These are phyloP conservation scores for Ambrosia trifida DNA, from an alignment of 129 eudicot genomes.

Conservation along the genomic window DNA sequence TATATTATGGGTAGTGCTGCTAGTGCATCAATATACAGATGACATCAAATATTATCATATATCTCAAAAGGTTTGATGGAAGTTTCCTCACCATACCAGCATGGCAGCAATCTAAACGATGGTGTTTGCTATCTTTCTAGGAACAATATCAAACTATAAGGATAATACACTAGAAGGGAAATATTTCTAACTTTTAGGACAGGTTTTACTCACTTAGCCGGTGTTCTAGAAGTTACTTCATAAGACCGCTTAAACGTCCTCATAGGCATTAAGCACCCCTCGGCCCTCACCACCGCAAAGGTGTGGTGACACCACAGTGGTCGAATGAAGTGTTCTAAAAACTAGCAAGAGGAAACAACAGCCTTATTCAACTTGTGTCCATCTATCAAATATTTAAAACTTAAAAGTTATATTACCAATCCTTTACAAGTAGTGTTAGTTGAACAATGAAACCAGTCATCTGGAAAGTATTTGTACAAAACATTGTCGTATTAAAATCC, in stretches of 20 bases:
- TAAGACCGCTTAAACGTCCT: background rate
- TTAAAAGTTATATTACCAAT: background rate
- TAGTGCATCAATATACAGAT: background rate
- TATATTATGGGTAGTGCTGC: too few relatives aligned
- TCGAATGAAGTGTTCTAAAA: slow-evolving; percentile 10
- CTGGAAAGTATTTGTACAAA: slow-evolving; percentile 11
- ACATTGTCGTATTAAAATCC: background rate
- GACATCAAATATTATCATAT: background rate
- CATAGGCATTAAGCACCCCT: background rate
- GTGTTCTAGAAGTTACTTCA: background rate
- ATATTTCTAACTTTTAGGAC: background rate
- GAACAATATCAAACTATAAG: background rate
- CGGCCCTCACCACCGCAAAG: background rate
- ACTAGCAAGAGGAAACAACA: background rate
- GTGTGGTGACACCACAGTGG: background rate
- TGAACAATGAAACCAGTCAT: slow-evolving; percentile 2
- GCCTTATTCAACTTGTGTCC: slow-evolving; percentile 15
- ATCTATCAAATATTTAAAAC: background rate
- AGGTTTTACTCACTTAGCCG: background rate
- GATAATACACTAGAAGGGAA: background rate
- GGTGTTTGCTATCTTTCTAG: background rate
- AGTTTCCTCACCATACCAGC: background rate
- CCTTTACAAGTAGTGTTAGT: background rate
- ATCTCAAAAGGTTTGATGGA: background rate
- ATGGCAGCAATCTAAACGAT: too few relatives aligned